These are phyloP conservation scores for Penicillium ucsense DNA, from an alignment of 495 filamentous ascomycete genomes.

Conservation along the genomic window DNA sequence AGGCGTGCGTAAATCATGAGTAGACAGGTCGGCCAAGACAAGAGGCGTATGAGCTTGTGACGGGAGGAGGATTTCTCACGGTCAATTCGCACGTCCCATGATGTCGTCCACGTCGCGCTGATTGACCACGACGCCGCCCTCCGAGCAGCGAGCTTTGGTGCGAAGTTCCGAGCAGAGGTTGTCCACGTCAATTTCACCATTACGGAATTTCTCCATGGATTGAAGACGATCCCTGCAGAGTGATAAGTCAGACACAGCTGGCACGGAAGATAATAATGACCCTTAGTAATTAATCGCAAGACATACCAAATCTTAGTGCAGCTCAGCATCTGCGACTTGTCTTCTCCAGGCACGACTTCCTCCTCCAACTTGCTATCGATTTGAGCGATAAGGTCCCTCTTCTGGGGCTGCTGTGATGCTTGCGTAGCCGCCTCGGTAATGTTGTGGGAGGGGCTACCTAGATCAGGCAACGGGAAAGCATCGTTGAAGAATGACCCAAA, in stretches of 20 bases:
- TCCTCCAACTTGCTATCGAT: constrained; percentile 61
- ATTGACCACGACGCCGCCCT: constrained; percentile 82
- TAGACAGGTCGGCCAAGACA: not conserved
- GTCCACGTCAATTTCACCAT: constrained; percentile 87
- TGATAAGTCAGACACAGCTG: constrained; percentile 3
- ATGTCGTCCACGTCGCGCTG: constrained; percentile 80
- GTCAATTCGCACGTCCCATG: constrained; percentile 46
- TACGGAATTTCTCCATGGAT: constrained; percentile 74
- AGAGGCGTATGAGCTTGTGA: too few relatives aligned
- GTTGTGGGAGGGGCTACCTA: constrained; percentile 65
- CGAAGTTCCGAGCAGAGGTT: constrained; percentile 86
- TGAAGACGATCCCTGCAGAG: constrained; percentile 77
- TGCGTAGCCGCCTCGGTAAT: constrained; percentile 34
- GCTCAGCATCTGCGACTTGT: constrained; percentile 56
- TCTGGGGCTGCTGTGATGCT: constrained; percentile 29
- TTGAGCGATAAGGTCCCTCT: constrained; percentile 62
- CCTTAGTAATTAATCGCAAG: not conserved
- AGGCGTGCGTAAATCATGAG: constrained; percentile 19
- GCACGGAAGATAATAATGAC: too few relatives aligned
- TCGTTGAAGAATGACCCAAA: constrained; percentile 78
- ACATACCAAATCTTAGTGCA: constrained; percentile 92
- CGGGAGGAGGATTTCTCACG: too few relatives aligned
- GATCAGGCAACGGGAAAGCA: constrained; percentile 68
- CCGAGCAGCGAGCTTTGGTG: constrained; percentile 92
- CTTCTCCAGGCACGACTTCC: constrained; percentile 57